Percentiles rank a stretch among this genome's conserved stretches.
Conservation (phyloP, 331 rosid species). For the Acacia pycnantha region DNA sequence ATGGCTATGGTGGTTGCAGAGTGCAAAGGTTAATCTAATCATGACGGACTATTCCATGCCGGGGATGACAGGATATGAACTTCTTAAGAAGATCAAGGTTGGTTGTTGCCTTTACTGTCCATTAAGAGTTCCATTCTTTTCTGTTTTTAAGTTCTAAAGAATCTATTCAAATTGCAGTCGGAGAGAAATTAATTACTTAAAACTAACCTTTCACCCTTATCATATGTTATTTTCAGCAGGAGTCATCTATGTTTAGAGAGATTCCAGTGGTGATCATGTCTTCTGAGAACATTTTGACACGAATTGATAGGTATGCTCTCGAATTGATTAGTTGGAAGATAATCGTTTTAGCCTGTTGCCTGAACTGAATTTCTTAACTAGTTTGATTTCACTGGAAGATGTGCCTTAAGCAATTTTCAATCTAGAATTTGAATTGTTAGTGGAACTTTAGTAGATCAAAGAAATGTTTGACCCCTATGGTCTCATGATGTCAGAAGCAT, state of each 20-base stretch:
- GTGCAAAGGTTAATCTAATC: slow-evolving; percentile 80
- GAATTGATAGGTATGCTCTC: slow-evolving; percentile 78
- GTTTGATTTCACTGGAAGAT: not conserved
- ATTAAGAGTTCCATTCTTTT: not conserved
- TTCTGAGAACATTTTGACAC: slow-evolving; percentile 80
- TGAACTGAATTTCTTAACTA: not conserved
- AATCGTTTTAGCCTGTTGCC: not conserved
- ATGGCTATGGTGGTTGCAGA: slow-evolving; percentile 47
- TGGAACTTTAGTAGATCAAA: not conserved
- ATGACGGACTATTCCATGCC: slow-evolving; percentile 98
- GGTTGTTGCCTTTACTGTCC: not conserved
- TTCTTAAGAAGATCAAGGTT: slow-evolving; percentile 93
- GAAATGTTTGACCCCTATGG: not conserved
- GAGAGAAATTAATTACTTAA: slow-evolving; percentile 5
- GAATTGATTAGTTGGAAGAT: not conserved
- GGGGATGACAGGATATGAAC: slow-evolving; percentile 93
- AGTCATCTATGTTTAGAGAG: slow-evolving; percentile 81
- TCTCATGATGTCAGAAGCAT: slow-evolving; percentile 6
- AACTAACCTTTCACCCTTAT: not conserved
- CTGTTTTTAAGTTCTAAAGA: not conserved
- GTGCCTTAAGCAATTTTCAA: not conserved
- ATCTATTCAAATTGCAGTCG: not conserved
- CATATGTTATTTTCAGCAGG: slow-evolving; percentile 53
- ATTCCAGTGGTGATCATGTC: slow-evolving; percentile 97
- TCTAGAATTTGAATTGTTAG: not conserved